A percentile compares a stretch with the other conserved stretches of the same genome.
Conservation (phyloP, 306 rosid species). For the Vigna nakashimae region DNA sequence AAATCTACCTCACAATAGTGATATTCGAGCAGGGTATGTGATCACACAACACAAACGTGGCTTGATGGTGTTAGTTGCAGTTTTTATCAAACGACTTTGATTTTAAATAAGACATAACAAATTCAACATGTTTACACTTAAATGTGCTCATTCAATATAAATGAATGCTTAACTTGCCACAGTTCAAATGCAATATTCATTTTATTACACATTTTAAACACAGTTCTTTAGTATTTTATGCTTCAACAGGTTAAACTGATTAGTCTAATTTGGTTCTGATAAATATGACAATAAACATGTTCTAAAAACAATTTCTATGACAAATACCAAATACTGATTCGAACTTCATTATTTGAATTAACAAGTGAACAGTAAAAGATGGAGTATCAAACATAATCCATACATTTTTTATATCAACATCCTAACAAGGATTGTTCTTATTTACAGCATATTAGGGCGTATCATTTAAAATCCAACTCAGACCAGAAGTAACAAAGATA, state of each 20-base stretch:
- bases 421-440: conserved; percentile 38
- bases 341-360: conserved; percentile 17
- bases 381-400: conserved; percentile 16
- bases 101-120: conserved; percentile 15
- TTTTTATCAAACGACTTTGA: background rate
- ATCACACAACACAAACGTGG: background rate
- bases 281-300: conserved; percentile 22
- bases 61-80: background rate
- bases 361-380: conserved; percentile 23
- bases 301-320: conserved; percentile 19
- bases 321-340: background rate
- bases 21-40: background rate
- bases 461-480: conserved; percentile 55
- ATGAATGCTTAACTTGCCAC: conserved; percentile 3
- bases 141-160: background rate
- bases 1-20: background rate
- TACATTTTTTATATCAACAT: conserved; percentile 16
- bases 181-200: conserved; percentile 2
- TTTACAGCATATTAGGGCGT: conserved; percentile 37
- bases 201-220: background rate
- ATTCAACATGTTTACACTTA: conserved; percentile 1
- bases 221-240: background rate
- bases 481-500: conserved; percentile 67
- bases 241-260: background rate
- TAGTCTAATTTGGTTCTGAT: background rate